A percentile compares a stretch with the other conserved stretches of the same genome.
Conservation (phyloP, 169 alveolate species). For the Blepharisma undulans region DNA sequence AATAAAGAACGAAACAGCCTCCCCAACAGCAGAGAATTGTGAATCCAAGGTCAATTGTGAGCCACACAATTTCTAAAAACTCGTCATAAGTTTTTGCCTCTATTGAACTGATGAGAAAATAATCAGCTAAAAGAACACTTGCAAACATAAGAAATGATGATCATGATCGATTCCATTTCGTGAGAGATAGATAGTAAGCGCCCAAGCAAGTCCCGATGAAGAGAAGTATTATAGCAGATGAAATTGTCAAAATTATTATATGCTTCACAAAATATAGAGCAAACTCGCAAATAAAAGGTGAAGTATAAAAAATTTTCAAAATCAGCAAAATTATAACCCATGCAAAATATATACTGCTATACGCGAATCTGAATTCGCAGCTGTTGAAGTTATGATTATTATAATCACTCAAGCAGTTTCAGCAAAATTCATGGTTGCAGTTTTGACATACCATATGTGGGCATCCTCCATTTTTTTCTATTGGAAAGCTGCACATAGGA, state of each 20-base stretch:
- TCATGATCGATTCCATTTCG: background rate
- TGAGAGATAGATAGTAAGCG: background rate
- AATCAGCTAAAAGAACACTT: background rate
- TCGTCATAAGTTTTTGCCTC: background rate
- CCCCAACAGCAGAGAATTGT: background rate
- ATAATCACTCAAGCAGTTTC: conserved; percentile 9
- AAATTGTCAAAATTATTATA: background rate
- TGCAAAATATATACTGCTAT: background rate
- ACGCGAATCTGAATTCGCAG: background rate
- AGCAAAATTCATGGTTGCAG: conserved; percentile 21
- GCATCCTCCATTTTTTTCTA: conserved; percentile 43
- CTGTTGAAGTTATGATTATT: background rate
- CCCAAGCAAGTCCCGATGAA: background rate
- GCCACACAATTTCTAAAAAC: background rate
- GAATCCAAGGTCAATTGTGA: background rate
- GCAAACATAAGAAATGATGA: background rate
- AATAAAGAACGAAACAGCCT: background rate
- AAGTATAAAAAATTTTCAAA: background rate
- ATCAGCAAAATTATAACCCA: background rate
- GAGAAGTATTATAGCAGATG: background rate
- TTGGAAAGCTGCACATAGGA: conserved; percentile 1
- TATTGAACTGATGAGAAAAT: background rate
- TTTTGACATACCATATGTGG: conserved; percentile 39
- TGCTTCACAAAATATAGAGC: background rate
- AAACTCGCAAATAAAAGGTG: background rate